Evolutionary conservation across 495 filamentous ascomycete species (phyloP).

Genomic region (Parachaetomium inaequale): DNA sequence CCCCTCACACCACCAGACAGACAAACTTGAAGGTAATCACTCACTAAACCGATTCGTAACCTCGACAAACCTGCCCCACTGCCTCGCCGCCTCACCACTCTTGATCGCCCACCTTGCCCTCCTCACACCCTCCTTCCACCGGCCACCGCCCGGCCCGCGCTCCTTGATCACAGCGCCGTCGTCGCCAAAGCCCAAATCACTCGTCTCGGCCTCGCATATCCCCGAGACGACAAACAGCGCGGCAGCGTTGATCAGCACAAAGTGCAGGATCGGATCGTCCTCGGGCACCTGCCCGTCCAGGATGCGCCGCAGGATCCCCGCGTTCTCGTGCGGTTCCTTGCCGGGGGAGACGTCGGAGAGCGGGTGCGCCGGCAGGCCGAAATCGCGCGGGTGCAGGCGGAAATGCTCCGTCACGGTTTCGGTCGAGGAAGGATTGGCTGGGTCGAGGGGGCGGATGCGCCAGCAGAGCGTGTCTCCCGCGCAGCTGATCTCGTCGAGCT

Average conservation of each 20-base stretch:
- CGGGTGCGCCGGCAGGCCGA: constrained; percentile 73
- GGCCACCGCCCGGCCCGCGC: constrained; percentile 72
- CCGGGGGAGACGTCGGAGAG: constrained; percentile 75
- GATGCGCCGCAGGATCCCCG: constrained; percentile 73
- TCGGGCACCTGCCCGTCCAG: constrained; percentile 65
- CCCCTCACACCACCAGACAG: too few species aligned
- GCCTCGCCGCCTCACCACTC: constrained; percentile 74
- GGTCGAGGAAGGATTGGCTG: constrained; percentile 21
- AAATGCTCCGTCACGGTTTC: constrained; percentile 67
- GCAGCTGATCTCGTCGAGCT: constrained; percentile 91
- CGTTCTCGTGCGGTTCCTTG: constrained; percentile 82
- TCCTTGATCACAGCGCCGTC: constrained; percentile 73
- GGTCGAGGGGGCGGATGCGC: constrained; percentile 52
- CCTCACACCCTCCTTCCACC: constrained; percentile 91
- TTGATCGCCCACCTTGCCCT: constrained; percentile 77
- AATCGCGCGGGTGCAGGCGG: constrained; percentile 71
- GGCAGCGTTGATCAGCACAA: constrained; percentile 91
- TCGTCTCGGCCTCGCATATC: constrained; percentile 76
- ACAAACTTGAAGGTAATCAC: not conserved
- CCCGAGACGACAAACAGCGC: constrained; percentile 80
- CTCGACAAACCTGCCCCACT: constrained; percentile 67
- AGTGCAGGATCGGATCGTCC: constrained; percentile 83
- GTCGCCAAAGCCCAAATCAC: constrained; percentile 60
- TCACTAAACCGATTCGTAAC: constrained; percentile 41
- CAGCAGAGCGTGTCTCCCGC: constrained; percentile 86